Percentiles rank a stretch among this genome's conserved stretches.
Evolutionary conservation across 164 flowering plant genomes (phyloP).

Genomic region (Vitis cinerea): DNA sequence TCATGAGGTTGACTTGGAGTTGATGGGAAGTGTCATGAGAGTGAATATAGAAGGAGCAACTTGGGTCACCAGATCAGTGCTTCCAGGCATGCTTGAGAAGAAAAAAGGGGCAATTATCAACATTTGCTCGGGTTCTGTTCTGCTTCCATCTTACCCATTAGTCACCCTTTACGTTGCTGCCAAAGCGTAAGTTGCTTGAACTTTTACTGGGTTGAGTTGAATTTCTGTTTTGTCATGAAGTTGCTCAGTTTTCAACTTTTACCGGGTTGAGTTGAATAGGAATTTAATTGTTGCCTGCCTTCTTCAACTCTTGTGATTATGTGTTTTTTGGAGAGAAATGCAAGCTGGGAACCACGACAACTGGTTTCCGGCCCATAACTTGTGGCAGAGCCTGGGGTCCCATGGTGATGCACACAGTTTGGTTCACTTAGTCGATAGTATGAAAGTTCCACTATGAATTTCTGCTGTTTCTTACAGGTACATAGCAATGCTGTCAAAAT

Average conservation of each 20-base stretch:
- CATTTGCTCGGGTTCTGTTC: constrained; percentile 54
- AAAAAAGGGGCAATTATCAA: constrained; percentile 53
- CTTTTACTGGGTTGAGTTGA: constrained; percentile 19
- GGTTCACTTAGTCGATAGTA: neutral
- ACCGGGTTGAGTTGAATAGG: no score
- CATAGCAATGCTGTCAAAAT: constrained; percentile 46
- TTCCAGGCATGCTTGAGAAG: constrained; percentile 39
- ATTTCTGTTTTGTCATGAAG: constrained; percentile 7
- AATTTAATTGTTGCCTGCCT: no score
- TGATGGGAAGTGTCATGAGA: constrained; percentile 36
- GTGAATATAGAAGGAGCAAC: constrained; percentile 50
- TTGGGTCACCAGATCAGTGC: constrained; percentile 39
- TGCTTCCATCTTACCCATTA: constrained; percentile 56
- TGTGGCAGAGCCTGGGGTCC: no score
- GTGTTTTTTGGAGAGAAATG: no score
- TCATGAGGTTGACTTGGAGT: constrained; percentile 50
- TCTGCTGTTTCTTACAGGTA: constrained; percentile 26
- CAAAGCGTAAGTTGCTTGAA: constrained; percentile 48
- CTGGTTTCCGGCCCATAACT: no score
- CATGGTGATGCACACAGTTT: neutral
- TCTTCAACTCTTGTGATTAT: no score
- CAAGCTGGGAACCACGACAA: no score
- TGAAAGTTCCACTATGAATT: no score
- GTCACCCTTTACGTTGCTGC: constrained; percentile 55
- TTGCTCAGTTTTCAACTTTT: neutral